A percentile compares a stretch with the other conserved stretches of the same genome.
Conservation (phyloP, 1,139 yeast species). For the Chernovozyma aurita region DNA sequence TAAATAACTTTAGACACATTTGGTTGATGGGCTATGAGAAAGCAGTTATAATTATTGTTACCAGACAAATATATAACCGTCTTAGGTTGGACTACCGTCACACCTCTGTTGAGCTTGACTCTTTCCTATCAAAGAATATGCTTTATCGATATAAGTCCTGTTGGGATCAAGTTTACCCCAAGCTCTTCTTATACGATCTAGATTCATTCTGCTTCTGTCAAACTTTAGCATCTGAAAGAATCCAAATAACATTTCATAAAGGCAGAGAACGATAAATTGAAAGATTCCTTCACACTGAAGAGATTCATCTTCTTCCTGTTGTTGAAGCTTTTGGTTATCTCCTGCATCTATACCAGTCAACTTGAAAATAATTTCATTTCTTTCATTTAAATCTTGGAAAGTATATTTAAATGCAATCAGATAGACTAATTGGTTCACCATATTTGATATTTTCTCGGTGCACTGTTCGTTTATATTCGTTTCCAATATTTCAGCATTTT, state of each 20-base stretch:
- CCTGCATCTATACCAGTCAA: conserved; percentile 22
- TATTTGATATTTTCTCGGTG: conserved; percentile 19
- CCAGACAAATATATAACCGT: no score
- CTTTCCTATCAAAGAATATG: conserved; percentile 33
- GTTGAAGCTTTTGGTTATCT: conserved; percentile 3
- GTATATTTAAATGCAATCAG: conserved; percentile 33
- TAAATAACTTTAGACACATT: no score
- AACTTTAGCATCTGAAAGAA: conserved; percentile 31
- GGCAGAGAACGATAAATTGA: conserved; percentile 22
- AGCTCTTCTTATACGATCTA: conserved; percentile 38
- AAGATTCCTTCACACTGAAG: conserved; percentile 11
- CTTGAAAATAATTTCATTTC: conserved; percentile 23
- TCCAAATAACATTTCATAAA: conserved; percentile 28
- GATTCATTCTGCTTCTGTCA: conserved; percentile 39
- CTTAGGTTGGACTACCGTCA: no score
- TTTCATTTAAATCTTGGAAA: conserved; percentile 25
- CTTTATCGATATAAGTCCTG: conserved; percentile 32
- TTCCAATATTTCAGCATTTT: conserved; percentile 48
- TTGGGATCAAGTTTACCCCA: conserved; percentile 47
- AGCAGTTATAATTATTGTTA: no score
- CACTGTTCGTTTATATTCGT: conserved; percentile 32
- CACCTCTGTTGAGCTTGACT: neutral
- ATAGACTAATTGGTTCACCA: conserved; percentile 34
- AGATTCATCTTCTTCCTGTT: conserved; percentile 4
- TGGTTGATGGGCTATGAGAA: no score